Conservation (phyloP, 2,329 filamentous ascomycete species). For the Clarireedia hainanense region DNA sequence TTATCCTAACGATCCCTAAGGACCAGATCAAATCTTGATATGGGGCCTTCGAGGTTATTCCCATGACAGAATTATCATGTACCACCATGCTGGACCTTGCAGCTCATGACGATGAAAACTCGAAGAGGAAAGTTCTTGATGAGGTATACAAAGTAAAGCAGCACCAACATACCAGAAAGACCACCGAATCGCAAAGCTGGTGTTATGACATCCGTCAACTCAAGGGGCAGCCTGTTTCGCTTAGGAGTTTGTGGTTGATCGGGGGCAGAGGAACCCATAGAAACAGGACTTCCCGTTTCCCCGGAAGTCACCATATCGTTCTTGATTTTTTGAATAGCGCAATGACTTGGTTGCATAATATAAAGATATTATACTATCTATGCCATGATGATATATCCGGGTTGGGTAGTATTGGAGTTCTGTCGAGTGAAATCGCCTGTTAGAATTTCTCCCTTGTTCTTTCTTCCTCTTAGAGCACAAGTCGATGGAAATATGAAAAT, state of each 20-base stretch:
- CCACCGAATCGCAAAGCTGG: conserved; percentile 52
- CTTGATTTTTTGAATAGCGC: conserved; percentile 20
- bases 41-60: too few relatives aligned
- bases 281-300: not conserved
- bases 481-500: not conserved
- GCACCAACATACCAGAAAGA: conserved; percentile 42
- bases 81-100: too few relatives aligned
- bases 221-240: conserved; percentile 31
- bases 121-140: not conserved
- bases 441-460: too few relatives aligned
- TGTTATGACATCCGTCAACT: conserved; percentile 37
- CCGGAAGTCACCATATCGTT: conserved; percentile 18
- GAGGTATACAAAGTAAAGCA: not conserved
- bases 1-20: too few relatives aligned
- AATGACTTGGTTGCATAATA: conserved; percentile 22
- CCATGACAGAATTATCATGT: too few relatives aligned
- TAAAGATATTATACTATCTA: not conserved
- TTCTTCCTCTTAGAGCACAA: not conserved
- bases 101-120: not conserved
- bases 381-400: too few relatives aligned
- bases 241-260: not conserved
- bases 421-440: not conserved
- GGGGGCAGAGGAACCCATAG: not conserved
- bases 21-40: too few relatives aligned
- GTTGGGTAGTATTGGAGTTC: not conserved